A percentile compares a stretch with the other conserved stretches of the same genome.
These are phyloP conservation scores for Silene noctiflora DNA, from an alignment of 179 eudicot genomes.

Conservation along the genomic window DNA sequence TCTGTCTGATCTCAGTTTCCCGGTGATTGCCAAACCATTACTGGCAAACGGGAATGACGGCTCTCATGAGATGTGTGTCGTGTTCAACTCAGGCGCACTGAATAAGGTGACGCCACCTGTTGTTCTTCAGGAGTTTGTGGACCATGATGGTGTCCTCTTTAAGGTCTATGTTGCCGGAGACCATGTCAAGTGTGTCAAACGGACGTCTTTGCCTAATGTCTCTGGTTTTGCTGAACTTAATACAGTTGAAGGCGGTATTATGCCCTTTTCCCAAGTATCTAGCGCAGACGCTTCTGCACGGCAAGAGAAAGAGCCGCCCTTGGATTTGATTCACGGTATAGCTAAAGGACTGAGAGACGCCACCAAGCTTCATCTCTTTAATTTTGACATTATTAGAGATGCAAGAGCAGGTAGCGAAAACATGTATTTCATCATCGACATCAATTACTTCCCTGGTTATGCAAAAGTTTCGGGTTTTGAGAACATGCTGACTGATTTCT, in stretches of 20 bases:
- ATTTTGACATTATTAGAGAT: constrained; percentile 69
- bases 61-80: constrained; percentile 56
- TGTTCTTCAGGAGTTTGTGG: constrained; percentile 64
- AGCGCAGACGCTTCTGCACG: constrained; percentile 20
- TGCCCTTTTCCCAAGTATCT: constrained; percentile 57
- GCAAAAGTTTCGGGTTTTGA: constrained; percentile 59
- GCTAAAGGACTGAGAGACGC: constrained; percentile 43
- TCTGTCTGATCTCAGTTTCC: constrained; percentile 25
- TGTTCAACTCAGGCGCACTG: constrained; percentile 40
- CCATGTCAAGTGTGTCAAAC: constrained; percentile 54
- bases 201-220: constrained; percentile 64
- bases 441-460: constrained; percentile 76
- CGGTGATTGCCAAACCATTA: constrained; percentile 61
- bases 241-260: constrained; percentile 17
- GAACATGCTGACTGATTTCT: constrained; percentile 50
- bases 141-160: constrained; percentile 69
- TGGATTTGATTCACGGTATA: constrained; percentile 36
- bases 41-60: constrained; percentile 40
- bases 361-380: constrained; percentile 55
- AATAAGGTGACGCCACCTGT: constrained; percentile 42
- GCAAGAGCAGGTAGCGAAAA: constrained; percentile 19
- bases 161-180: constrained; percentile 75
- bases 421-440: constrained; percentile 51
- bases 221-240: constrained; percentile 9
- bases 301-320: constrained; percentile 51